Conservation (phyloP, 495 filamentous ascomycete species). For the Lepraria neglecta region DNA sequence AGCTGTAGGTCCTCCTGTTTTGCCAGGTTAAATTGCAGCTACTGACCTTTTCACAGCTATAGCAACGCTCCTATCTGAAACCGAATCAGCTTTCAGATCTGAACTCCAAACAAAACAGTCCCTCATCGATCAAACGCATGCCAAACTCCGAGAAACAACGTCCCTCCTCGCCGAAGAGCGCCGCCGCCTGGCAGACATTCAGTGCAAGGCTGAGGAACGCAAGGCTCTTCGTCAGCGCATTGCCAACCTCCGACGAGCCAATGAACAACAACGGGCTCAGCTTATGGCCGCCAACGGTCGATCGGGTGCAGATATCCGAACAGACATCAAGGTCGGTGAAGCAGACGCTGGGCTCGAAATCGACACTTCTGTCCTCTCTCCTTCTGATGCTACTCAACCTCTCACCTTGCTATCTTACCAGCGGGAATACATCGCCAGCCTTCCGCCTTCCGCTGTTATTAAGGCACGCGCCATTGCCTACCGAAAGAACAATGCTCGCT, state of each 20-base stretch:
- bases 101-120: slow-evolving; percentile 76
- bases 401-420: slow-evolving; percentile 27
- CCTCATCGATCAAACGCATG: slow-evolving; percentile 68
- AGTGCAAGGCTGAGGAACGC: slow-evolving; percentile 51
- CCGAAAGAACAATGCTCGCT: slow-evolving; percentile 37
- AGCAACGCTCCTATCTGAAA: slow-evolving; percentile 70
- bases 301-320: slow-evolving; percentile 31
- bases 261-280: slow-evolving; percentile 41
- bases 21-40: not conserved
- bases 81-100: slow-evolving; percentile 66
- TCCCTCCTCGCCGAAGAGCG: slow-evolving; percentile 68
- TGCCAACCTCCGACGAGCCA: slow-evolving; percentile 52
- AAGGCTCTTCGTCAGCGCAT: slow-evolving; percentile 55
- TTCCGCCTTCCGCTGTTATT: slow-evolving; percentile 32
- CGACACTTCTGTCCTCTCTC: slow-evolving; percentile 34
- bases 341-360: slow-evolving; percentile 50
- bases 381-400: slow-evolving; percentile 19
- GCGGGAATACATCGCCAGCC: slow-evolving; percentile 25
- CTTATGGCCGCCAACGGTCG: slow-evolving; percentile 29
- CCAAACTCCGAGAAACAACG: slow-evolving; percentile 71
- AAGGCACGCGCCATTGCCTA: slow-evolving; percentile 43
- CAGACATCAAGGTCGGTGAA: slow-evolving; percentile 41
- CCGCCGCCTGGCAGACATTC: slow-evolving; percentile 59
- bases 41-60: slow-evolving; percentile 19
- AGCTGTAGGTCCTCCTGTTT: slow-evolving; percentile 46